These are phyloP conservation scores for Pichia membranifaciens DNA, from an alignment of 805 yeast species.

Conservation along the genomic window DNA sequence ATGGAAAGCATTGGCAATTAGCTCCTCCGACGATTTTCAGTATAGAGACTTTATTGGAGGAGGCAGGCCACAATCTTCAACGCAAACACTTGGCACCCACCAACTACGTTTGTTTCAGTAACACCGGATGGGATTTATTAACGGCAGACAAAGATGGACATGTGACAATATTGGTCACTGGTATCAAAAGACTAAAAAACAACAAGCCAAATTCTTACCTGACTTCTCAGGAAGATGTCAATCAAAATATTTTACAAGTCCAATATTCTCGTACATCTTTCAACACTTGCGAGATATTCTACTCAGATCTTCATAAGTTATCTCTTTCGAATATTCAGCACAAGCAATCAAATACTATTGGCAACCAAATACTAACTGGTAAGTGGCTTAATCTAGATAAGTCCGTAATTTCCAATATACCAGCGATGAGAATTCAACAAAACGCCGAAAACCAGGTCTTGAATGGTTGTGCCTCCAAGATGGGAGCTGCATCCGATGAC, in stretches of 20 bases:
- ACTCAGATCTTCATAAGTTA: conserved; percentile 33
- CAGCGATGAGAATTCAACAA: conserved; percentile 40
- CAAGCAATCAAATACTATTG: conserved; percentile 19
- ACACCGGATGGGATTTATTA: conserved; percentile 75
- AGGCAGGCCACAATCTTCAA: background rate
- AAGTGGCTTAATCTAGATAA: conserved; percentile 76
- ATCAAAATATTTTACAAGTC: conserved; percentile 28
- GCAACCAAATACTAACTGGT: conserved; percentile 40
- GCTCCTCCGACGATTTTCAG: conserved; percentile 42
- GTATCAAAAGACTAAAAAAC: conserved; percentile 33
- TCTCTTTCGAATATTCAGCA: conserved; percentile 17
- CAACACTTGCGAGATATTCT: conserved; percentile 40
- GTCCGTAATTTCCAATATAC: conserved; percentile 52
- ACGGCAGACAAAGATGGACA: conserved; percentile 70
- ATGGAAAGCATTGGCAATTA: conserved; percentile 76
- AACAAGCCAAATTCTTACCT: conserved; percentile 14
- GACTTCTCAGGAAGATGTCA: conserved; percentile 34
- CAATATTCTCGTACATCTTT: conserved; percentile 34
- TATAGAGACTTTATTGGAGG: background rate
- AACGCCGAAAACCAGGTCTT: conserved; percentile 23
- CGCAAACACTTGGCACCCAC: conserved; percentile 15
- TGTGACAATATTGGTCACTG: conserved; percentile 49
- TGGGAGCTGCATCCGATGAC: conserved; percentile 33
- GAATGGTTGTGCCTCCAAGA: conserved; percentile 32
- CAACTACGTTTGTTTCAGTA: conserved; percentile 61